Percentiles rank a stretch among this genome's conserved stretches.
Evolutionary conservation across 305 asterid species (phyloP).

Genomic region (Lippia alba): DNA sequence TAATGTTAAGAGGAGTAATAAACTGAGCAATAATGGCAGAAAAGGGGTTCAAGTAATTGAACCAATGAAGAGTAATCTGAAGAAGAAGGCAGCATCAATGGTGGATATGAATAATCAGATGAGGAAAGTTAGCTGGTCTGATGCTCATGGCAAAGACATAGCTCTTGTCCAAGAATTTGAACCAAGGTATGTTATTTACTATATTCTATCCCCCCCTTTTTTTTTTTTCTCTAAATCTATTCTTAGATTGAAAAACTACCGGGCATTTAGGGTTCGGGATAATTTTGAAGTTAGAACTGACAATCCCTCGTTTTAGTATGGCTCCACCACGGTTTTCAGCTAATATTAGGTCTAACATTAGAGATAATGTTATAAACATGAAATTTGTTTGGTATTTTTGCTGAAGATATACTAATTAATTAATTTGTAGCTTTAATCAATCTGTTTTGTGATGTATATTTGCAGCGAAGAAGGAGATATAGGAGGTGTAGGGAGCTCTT

Average conservation of each 20-base stretch:
- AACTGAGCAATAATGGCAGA: neutral
- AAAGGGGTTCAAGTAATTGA: constrained; percentile 25
- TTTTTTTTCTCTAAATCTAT: too few relatives aligned
- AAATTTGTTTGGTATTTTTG: neutral
- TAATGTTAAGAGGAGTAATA: constrained; percentile 20
- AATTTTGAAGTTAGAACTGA: too few relatives aligned
- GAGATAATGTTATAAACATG: neutral
- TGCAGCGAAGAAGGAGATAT: constrained; percentile 62
- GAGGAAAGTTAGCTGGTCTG: constrained; percentile 77
- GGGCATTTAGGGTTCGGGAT: too few relatives aligned
- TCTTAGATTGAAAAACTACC: too few relatives aligned
- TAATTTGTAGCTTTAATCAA: neutral
- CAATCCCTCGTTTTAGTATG: too few relatives aligned
- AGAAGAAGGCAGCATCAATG: constrained; percentile 43
- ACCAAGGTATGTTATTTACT: constrained; percentile 50
- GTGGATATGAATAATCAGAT: constrained; percentile 33
- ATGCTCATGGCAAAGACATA: constrained; percentile 70
- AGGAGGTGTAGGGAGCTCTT: constrained; percentile 54
- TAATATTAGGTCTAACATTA: too few relatives aligned
- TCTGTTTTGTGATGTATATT: neutral
- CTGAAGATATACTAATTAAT: too few relatives aligned
- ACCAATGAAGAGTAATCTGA: constrained; percentile 63
- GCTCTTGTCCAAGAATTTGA: constrained; percentile 74
- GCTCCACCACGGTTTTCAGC: too few relatives aligned
- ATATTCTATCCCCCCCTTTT: neutral